These are phyloP conservation scores for Hypoxylon intermedium DNA, from an alignment of 495 filamentous ascomycete genomes.

Conservation along the genomic window DNA sequence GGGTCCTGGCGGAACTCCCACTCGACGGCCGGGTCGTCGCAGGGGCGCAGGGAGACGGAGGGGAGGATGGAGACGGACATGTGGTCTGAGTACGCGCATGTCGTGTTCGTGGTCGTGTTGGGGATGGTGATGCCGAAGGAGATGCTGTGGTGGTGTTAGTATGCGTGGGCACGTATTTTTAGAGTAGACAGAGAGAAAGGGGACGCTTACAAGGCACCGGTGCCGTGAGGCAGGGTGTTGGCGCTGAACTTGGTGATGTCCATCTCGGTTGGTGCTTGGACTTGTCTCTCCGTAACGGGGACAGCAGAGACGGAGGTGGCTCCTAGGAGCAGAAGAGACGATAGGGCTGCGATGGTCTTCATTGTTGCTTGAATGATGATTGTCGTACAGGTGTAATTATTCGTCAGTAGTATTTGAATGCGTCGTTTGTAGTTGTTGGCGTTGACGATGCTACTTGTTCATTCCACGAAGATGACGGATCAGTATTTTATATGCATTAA, in stretches of 20 bases:
- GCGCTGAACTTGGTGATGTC: slow-evolving; percentile 35
- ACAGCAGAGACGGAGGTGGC: slow-evolving; percentile 29
- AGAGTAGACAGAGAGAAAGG: background rate
- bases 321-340: slow-evolving; percentile 34
- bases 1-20: slow-evolving; percentile 43
- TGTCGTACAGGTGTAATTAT: background rate
- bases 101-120: slow-evolving; percentile 15
- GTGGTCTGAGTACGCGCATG: slow-evolving; percentile 32
- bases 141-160: slow-evolving; percentile 26
- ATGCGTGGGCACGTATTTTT: background rate
- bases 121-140: slow-evolving; percentile 32
- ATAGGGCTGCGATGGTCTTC: slow-evolving; percentile 35
- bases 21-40: slow-evolving; percentile 29
- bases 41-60: slow-evolving; percentile 14
- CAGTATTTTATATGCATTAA: slow-evolving; percentile 10
- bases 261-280: slow-evolving; percentile 12
- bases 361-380: slow-evolving; percentile 19
- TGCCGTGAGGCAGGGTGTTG: slow-evolving; percentile 15
- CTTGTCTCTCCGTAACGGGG: slow-evolving; percentile 24
- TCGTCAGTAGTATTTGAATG: background rate
- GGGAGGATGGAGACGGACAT: slow-evolving; percentile 29
- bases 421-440: background rate
- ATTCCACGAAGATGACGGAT: background rate
- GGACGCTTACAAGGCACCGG: slow-evolving; percentile 35
- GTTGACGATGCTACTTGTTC: slow-evolving; percentile 1